Base-by-base conservation (phyloP, 164 flowering plant genomes). In the Akebia trifoliata region DNA sequence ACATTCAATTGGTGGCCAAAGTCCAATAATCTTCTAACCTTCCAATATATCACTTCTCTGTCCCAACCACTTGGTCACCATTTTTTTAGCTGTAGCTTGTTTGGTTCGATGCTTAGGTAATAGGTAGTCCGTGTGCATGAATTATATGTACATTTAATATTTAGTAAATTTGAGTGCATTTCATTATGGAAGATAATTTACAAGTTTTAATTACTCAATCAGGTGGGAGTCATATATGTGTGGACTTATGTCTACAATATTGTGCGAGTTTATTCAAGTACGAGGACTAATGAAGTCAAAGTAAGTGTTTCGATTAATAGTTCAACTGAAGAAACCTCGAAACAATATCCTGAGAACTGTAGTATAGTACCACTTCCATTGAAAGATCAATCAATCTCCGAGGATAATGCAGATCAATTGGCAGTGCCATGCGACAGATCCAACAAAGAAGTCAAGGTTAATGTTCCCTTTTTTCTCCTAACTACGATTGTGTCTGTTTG, bases 231-330 rank as follows among this genome's bases (percentile, higher is more conserved):
- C 28, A 47, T 87, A 46, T 83, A 66, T 59, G 49, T 85, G 56
- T 87, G 96, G 96, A 70, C 87, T 20, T 83, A 78, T 53, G 86
- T 79, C 14, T 87, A 77, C 69, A 75, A 76, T 47, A 66, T 87
- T 8, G 64, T 87, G 57, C 63, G 87, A 31, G 12, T 76, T 26
- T 84, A 63, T 40, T 65, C 83, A 50, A 64, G 26, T 34, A 51
- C 17, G 7, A 52, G 48, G 29, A 36, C 56, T 11, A 54, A 45
- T 54, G 76, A 56, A 26, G 65, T 24, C 15, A 44, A 65, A 51
- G 53, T 39, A 44, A 55, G 12, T 38, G 59, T 37, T 8, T 60
- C 65, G 42, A 22, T 51, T 32, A 28, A 14, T 2, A 50, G 51
- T 28, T 22, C 2, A 21, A 63, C 58, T 50, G 73, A n/a, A 35